Base-by-base conservation (phyloP, 2,329 filamentous ascomycete species). In the Cordyceps cateniannulata region DNA sequence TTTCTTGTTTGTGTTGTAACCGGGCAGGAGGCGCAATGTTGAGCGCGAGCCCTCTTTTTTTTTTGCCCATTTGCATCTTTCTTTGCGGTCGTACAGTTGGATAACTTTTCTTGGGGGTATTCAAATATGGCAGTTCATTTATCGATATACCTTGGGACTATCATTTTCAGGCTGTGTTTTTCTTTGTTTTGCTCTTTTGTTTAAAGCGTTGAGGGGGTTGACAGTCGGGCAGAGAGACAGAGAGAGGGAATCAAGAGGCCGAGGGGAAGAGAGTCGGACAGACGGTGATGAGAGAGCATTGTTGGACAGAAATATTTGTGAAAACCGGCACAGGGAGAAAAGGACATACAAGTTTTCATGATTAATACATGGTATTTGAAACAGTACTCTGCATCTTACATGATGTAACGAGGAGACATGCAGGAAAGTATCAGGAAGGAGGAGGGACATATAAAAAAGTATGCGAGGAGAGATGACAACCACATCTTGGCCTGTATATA, bases 91-190 rank as follows among this genome's bases (percentile, higher is more conserved):
- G 25, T 22, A 35, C 49, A 22, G 25, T 38, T 54, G 40, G 42
- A 49, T 59, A 47, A 52, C 29, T 29, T 54, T 63, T 48, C 40
- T 47, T 24, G 44, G 44, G 42, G 56, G 47, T 62, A 54, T 51
- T 56, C 22, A 50, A 53, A 49, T 45, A 40, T 10, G 8, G 59
- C n/a, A 25, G 10, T 5, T 49, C 16, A 27, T 51, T 45, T 51
- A 51, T 59, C 54, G 44, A 57, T 59, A 59, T 59, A 59, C 56
- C 56, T 59, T 51, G 47, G 56, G 56, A 40, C 45, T 29, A 44
- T 59, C 56, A 51, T 57, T 57, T 48, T 6, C 45, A 49, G 56
- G 56, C n/a, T 51, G 42, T 60, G 29, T 47, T 42, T 48, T 35
- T 40, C 48, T 22, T 24, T 24, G 10, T n/a, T 50, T 24, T 56